Percentiles rank a stretch among this genome's conserved stretches.
Conservation (phyloP, 768 basidiomycete species). For the Boletellus ananas region DNA sequence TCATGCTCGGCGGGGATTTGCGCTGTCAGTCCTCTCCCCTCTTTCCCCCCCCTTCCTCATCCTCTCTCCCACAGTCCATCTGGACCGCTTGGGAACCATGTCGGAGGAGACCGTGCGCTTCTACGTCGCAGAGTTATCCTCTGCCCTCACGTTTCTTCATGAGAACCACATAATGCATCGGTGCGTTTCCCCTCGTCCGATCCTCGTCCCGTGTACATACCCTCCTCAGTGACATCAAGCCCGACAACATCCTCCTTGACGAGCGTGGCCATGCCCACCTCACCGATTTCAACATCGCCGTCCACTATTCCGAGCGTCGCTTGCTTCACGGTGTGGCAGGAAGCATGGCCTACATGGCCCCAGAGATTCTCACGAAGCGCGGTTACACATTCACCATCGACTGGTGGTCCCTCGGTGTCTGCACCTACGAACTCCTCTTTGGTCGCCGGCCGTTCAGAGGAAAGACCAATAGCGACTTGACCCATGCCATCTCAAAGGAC, state of each 20-base stretch:
- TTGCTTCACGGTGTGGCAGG: constrained; percentile 89
- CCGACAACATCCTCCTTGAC: constrained; percentile 96
- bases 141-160: constrained; percentile 87
- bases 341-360: constrained; percentile 99
- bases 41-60: background rate
- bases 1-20: constrained; percentile 95
- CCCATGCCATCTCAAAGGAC: constrained; percentile 89
- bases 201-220: background rate
- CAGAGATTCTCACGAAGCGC: constrained; percentile 84
- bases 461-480: constrained; percentile 87
- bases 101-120: constrained; percentile 79
- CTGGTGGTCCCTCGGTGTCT: constrained; percentile 96
- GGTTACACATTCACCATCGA: constrained; percentile 94
- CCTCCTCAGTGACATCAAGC: constrained; percentile 79
- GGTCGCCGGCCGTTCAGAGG: constrained; percentile 92
- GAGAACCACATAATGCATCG: constrained; percentile 94
- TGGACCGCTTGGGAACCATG: constrained; percentile 75
- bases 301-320: constrained; percentile 87
- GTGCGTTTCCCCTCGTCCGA: constrained; percentile 40
- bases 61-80: constrained; percentile 57
- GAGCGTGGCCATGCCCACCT: constrained; percentile 94
- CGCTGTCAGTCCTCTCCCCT: constrained; percentile 57
- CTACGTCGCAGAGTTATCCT: constrained; percentile 85
- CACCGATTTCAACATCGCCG: constrained; percentile 98
- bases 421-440: constrained; percentile 89